Conservation (phyloP, 768 basidiomycete species). For the Podaxis mareebaensis region DNA sequence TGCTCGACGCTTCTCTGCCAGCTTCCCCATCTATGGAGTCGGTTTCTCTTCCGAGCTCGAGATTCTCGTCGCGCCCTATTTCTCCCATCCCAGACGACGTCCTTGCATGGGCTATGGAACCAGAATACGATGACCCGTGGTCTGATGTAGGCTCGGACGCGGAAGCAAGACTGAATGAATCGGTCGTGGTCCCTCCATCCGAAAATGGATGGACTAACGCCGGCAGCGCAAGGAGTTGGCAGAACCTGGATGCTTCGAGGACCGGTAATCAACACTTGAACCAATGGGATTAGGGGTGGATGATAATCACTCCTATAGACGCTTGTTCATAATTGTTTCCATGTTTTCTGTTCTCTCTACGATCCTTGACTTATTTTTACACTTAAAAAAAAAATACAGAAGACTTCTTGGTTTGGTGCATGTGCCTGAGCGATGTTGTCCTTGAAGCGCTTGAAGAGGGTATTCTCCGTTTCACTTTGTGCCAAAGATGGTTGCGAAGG, state of each 20-base stretch:
- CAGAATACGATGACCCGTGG: conserved; percentile 35
- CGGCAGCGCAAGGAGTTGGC: conserved; percentile 13
- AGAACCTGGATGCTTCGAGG: conserved; percentile 19
- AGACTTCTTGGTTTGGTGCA: not conserved
- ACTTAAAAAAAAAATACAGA: conserved; percentile 14
- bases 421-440: not conserved
- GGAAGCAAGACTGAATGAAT: conserved; percentile 19
- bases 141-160: conserved; percentile 23
- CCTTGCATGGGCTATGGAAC: conserved; percentile 18
- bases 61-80: conserved; percentile 4
- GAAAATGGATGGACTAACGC: conserved; percentile 32
- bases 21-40: conserved; percentile 4
- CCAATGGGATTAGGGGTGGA: not conserved
- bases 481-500: conserved; percentile 41
- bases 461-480: not conserved
- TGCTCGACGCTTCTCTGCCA: conserved; percentile 26
- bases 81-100: conserved; percentile 16
- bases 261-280: conserved; percentile 35
- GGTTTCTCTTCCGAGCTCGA: conserved; percentile 9
- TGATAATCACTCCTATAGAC: too few species aligned
- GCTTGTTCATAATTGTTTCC: not conserved
- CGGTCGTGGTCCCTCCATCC: conserved; percentile 30
- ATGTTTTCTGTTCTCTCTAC: not conserved
- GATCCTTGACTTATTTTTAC: not conserved
- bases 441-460: not conserved